Base-by-base conservation (phyloP, 345 rosid genomes). In the Hirschfeldia incana region DNA sequence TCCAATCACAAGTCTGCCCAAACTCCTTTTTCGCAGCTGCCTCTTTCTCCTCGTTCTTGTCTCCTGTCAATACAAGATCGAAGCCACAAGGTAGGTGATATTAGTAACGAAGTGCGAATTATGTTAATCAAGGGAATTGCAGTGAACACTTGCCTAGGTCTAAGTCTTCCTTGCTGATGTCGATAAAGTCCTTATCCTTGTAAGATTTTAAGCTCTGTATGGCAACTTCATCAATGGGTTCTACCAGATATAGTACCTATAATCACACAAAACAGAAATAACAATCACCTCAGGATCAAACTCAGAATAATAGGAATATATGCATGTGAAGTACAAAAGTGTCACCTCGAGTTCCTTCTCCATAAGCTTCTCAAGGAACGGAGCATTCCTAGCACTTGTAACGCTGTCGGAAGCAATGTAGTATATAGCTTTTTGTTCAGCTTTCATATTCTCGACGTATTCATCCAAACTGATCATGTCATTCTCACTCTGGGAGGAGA, bases 81-180 rank as follows among this genome's bases (percentile, higher is more conserved):
- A 4, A 36, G 33, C 66, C 78, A 63, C 33, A 65, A 72, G 36
- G 34, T 42, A 72, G 36, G 34, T 42, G 70, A 69, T 73, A 77
- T 17, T 26, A 68, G 39, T 12, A 4, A 67, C 46, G 10, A 32
- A 51, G 28, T 44, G 78, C 37, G 57, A 78, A 6, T 55, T 51
- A 9, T 11, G n/a, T 46, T 8, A 4, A 44, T 53, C 32, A 58
- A 72, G 58, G 59, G 42, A 57, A 49, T 49, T 1, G 53, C 51
- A 74, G 46, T 11, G n/a, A 42, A 2, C 49, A 61, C 92, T 28
- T 78, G 89, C 99, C 97, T 80, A 95, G 70, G 82, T 95, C 98
- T 80, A 95, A 85, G 82, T 95, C 99, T 84, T 95, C 99, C 87
- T 93, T 95, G 94, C 94, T 91, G 80, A 95, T 91, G 82, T 95